Conservation (phyloP, 2,329 filamentous ascomycete genomes). For the Microthyrium microscopicum region DNA sequence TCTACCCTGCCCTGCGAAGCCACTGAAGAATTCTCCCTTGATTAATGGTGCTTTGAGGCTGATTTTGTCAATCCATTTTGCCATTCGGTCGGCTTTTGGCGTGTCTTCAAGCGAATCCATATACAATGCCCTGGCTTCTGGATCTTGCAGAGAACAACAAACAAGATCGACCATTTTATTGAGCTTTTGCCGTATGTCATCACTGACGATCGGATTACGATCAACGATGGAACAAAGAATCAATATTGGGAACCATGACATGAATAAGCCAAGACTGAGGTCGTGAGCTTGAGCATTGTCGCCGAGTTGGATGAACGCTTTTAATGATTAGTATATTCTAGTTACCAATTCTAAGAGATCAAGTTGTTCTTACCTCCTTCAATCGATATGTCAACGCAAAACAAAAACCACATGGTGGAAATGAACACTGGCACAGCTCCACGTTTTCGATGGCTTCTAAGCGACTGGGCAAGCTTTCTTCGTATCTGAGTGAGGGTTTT, state of each 20-base stretch:
- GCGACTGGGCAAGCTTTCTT: conserved; percentile 2
- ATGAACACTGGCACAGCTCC: conserved; percentile 8
- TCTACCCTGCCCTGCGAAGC: conserved; percentile 8
- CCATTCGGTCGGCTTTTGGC: conserved; percentile 4
- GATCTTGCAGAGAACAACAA: conserved; percentile 6
- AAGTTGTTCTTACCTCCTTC: too few relatives aligned
- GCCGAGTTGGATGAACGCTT: conserved; percentile 6
- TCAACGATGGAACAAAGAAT: conserved; percentile 8
- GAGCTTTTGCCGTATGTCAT: conserved; percentile 7
- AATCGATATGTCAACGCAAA: conserved; percentile 7
- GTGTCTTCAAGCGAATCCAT: neutral
- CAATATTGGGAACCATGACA: conserved; percentile 7
- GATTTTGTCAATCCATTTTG: conserved; percentile 5
- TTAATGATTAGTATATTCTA: neutral
- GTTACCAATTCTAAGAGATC: neutral
- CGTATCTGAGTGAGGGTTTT: conserved; percentile 1
- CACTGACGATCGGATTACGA: conserved; percentile 7
- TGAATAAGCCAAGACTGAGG: conserved; percentile 6
- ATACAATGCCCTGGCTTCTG: neutral
- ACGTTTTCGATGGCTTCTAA: conserved; percentile 4
- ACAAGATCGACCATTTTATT: conserved; percentile 7
- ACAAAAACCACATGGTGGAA: conserved; percentile 8
- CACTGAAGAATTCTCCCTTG: conserved; percentile 5
- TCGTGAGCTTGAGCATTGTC: conserved; percentile 8
- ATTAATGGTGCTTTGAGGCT: neutral